Evolutionary conservation across 2,329 filamentous ascomycete genomes (phyloP).

Genomic region (Exophiala bonariae): DNA sequence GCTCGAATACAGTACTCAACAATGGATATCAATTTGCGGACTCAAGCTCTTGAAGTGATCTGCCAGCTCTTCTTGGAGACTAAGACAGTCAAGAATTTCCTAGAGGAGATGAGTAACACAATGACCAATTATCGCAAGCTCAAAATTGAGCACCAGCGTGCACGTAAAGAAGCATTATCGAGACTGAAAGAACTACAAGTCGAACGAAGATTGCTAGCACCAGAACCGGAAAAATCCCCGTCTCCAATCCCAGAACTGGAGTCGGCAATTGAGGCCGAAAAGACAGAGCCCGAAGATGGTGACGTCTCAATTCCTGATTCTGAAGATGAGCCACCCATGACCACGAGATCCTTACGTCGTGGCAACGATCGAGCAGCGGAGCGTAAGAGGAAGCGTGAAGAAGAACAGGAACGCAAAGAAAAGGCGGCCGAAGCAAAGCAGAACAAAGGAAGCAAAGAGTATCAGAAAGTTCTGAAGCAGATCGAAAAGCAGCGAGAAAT

Average conservation of each 20-base stretch:
- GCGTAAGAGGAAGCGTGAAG: conserved; percentile 73
- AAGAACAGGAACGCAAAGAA: conserved; percentile 68
- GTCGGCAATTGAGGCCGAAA: conserved; percentile 55
- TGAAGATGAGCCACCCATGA: conserved; percentile 61
- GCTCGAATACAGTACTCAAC: conserved; percentile 70
- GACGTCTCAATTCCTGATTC: conserved; percentile 56
- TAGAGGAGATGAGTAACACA: conserved; percentile 87
- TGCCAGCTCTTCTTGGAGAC: conserved; percentile 85
- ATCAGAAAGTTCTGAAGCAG: conserved; percentile 81
- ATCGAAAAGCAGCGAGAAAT: conserved; percentile 83
- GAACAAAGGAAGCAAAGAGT: conserved; percentile 82
- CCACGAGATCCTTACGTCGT: conserved; percentile 59
- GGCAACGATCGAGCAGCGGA: conserved; percentile 70
- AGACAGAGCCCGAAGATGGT: conserved; percentile 46
- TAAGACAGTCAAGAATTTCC: conserved; percentile 79
- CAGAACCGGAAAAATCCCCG: conserved; percentile 45
- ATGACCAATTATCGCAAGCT: conserved; percentile 96
- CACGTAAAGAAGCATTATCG: conserved; percentile 61
- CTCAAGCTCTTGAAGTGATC: conserved; percentile 78
- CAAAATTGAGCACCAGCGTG: conserved; percentile 88
- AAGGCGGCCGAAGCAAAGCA: conserved; percentile 65
- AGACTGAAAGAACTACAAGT: conserved; percentile 48
- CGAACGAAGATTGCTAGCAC: conserved; percentile 49
- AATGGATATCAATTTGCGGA: conserved; percentile 80
- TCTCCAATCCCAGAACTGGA: conserved; percentile 45